Percentiles rank a stretch among this genome's conserved stretches.
Conservation (phyloP, 345 rosid species). For the Melastoma malabathricum region DNA sequence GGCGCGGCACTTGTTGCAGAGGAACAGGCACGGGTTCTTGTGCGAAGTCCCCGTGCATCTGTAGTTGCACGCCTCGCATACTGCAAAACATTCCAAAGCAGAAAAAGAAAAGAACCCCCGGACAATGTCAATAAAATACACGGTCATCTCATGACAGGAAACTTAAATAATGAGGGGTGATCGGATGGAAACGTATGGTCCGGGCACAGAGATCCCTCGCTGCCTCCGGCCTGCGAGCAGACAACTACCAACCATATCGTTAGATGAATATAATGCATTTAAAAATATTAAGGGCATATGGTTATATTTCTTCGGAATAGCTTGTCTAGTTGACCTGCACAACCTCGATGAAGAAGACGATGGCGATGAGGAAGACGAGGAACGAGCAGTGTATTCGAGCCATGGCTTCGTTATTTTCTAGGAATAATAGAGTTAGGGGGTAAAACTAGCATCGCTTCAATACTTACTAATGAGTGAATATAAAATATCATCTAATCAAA, state of each 20-base stretch:
- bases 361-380: conserved; percentile 6
- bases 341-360: conserved; percentile 1
- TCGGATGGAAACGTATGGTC: neutral
- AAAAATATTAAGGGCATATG: too few species aligned
- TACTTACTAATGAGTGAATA: too few species aligned
- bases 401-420: too few species aligned
- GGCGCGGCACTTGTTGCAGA: conserved; percentile 7
- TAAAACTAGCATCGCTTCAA: too few species aligned
- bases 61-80: conserved; percentile 4
- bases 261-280: neutral
- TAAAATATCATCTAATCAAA: too few species aligned
- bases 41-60: conserved; percentile 1
- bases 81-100: too few species aligned
- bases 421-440: too few species aligned
- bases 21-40: conserved; percentile 1
- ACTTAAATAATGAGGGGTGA: neutral
- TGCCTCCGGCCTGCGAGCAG: conserved; percentile 3
- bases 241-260: neutral
- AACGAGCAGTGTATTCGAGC: neutral
- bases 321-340: neutral
- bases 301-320: too few species aligned
- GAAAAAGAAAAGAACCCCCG: too few species aligned
- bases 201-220: conserved; percentile 6
- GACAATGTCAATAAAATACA: too few species aligned
- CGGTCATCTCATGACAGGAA: neutral